Evolutionary conservation across 2,329 filamentous ascomycete genomes (phyloP).

Genomic region (Fusarium veterinarium): DNA sequence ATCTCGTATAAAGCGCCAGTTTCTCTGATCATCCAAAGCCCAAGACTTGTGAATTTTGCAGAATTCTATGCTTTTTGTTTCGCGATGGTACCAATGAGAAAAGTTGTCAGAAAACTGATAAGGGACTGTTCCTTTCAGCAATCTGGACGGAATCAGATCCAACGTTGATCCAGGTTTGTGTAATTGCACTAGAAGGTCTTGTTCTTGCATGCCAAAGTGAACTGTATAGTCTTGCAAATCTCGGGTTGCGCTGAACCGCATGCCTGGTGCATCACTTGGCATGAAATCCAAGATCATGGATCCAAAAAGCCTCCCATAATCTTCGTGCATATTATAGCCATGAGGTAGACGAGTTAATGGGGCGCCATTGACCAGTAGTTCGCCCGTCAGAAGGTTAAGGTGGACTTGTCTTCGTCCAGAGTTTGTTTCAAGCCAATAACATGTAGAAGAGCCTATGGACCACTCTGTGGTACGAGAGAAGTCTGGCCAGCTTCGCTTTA

Average conservation of each 20-base stretch:
- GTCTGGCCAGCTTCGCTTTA: constrained; percentile 29
- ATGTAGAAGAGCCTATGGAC: constrained; percentile 3
- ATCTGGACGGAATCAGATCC: constrained; percentile 50
- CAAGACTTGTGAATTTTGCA: constrained; percentile 44
- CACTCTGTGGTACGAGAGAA: constrained; percentile 11
- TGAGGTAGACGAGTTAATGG: constrained; percentile 27
- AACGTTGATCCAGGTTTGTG: constrained; percentile 6
- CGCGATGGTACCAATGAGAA: constrained; percentile 59
- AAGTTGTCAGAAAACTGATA: constrained; percentile 52
- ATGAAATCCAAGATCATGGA: constrained; percentile 28
- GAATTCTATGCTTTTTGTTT: constrained; percentile 49
- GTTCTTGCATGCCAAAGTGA: constrained; percentile 52
- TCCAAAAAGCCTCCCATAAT: constrained; percentile 33
- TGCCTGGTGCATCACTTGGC: constrained; percentile 38
- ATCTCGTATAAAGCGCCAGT: constrained; percentile 37
- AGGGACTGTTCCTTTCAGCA: constrained; percentile 50
- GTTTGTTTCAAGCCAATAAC: constrained; percentile 30
- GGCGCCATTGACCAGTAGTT: constrained; percentile 19
- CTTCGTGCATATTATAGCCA: constrained; percentile 16
- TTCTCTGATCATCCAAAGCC: constrained; percentile 20
- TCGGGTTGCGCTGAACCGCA: constrained; percentile 56
- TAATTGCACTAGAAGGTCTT: constrained; percentile 51
- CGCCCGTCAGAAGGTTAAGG: constrained; percentile 26
- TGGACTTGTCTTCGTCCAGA: constrained; percentile 7
- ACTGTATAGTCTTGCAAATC: constrained; percentile 38